phyloP scores from a whole-genome alignment of 345 rosid species.

The Aquilaria yunnanensis region DNA sequence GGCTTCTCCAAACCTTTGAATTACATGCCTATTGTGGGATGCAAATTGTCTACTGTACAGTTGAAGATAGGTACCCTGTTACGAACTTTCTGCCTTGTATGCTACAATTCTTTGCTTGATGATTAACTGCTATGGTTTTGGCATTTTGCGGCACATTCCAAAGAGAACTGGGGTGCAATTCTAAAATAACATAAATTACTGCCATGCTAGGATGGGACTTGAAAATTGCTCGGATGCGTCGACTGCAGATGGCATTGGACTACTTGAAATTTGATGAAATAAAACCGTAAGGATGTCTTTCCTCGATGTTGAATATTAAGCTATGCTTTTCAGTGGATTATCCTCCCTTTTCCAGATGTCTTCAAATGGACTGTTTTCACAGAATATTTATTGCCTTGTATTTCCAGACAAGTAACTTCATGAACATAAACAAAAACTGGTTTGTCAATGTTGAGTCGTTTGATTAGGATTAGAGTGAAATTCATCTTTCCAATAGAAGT shows the following conservation, averaged over 20 bases:
- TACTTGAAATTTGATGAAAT: conserved; percentile 84
- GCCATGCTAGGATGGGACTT: conserved; percentile 76
- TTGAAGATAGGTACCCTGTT: neutral
- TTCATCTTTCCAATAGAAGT: too few species aligned
- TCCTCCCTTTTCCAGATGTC: too few species aligned
- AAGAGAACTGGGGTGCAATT: neutral
- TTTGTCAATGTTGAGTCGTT: too few species aligned
- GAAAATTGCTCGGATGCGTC: conserved; percentile 70
- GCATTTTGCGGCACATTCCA: neutral
- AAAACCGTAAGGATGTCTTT: conserved; percentile 51
- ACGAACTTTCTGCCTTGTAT: neutral
- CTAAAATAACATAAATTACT: conserved; percentile 17
- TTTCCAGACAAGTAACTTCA: too few species aligned
- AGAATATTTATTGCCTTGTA: too few species aligned
- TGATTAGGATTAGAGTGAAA: too few species aligned
- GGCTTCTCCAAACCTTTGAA: neutral
- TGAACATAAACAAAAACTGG: too few species aligned
- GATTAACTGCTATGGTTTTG: neutral
- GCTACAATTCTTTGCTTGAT: neutral
- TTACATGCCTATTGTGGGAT: neutral
- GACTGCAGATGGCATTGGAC: conserved; percentile 75
- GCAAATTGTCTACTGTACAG: too few species aligned
- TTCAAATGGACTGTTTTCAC: too few species aligned
- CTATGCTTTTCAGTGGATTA: too few species aligned
- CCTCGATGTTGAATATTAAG: neutral